phyloP scores from a whole-genome alignment of 768 basidiomycete genomes.

The Lactifluus subvellereus region DNA sequence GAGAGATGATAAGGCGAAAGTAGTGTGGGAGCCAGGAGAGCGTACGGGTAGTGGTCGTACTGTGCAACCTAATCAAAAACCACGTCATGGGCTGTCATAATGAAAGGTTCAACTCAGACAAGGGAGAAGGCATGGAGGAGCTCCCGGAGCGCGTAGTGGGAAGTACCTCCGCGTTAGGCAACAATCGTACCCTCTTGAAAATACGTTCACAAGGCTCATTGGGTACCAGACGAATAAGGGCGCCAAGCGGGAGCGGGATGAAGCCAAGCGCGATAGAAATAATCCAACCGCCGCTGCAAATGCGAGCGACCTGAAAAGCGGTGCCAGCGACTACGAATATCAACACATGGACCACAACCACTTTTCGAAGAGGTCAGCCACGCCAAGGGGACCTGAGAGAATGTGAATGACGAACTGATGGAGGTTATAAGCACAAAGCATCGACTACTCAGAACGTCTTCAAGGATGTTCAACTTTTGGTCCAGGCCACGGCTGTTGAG shows the following conservation, averaged over 20 bases:
- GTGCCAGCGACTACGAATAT: conserved; percentile 89
- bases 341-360: conserved; percentile 81
- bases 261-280: conserved; percentile 84
- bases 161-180: conserved; percentile 58
- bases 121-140: background rate
- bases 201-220: conserved; percentile 69
- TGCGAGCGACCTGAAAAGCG: conserved; percentile 81
- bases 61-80: no score
- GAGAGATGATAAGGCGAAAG: no score
- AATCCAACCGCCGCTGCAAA: conserved; percentile 86
- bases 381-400: background rate
- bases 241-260: conserved; percentile 85
- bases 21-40: no score
- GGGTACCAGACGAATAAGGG: conserved; percentile 72
- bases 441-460: conserved; percentile 68
- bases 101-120: background rate
- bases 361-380: conserved; percentile 36
- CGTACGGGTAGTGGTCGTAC: no score
- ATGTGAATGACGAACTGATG: conserved; percentile 53
- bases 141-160: conserved; percentile 51
- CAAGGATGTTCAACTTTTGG: conserved; percentile 80
- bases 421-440: conserved; percentile 83
- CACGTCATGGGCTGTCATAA: no score
- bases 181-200: conserved; percentile 50
- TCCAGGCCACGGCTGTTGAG: conserved; percentile 88